Evolutionary conservation across 139 green algal species (phyloP), one percentile per base, ranked within the genome.

Genomic region (Edaphochlamys debaryana): DNA sequence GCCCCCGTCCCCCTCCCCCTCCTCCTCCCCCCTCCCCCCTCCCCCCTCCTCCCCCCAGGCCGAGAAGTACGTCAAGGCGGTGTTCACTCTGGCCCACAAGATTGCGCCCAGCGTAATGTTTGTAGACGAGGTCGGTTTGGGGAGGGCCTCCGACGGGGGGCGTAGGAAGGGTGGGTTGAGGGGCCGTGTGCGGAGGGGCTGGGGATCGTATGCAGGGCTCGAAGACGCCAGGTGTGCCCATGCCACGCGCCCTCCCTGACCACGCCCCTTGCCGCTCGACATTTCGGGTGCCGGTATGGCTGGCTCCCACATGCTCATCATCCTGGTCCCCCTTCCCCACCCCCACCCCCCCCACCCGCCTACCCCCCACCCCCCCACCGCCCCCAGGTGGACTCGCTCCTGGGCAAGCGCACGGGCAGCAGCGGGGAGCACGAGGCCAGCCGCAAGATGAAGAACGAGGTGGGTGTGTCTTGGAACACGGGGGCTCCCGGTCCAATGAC

Each of bases 31-130:
- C 58, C 87, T 90, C 32, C 68, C 19, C 30, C 6, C 22, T 6
- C 62, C 20, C 29, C 32, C 3, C 71, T 68, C 52, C 52, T 79
- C 67, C n/a, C 52, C 52, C 34, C 52, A 79, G 52, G 71, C 71
- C 0, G 71, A 79, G 52, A 79, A 79, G 52, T 79, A 79, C 71
- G 67, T 79, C 71, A 67, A 76, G 22, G 92, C 92, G 0, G 82
- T 95, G 50, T 95, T 95, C 85, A 87, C 79, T 0, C 73, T 95
- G 64, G 92, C 92, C 2, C 84, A 89, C 85, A 95, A 96, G 88
- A 85, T 95, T 20, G 79, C 89, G 54, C 93, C 93, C 25, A 92
- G 88, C 40, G 93, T 96, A n/a, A 88, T 96, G 25, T 96, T 96
- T 69, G 74, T 96, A 23, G 92, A 95, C 67, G 93, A 96, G 88